phyloP scores from a whole-genome alignment of 1,139 yeast genomes.

The Debaryomyces nepalensis region DNA sequence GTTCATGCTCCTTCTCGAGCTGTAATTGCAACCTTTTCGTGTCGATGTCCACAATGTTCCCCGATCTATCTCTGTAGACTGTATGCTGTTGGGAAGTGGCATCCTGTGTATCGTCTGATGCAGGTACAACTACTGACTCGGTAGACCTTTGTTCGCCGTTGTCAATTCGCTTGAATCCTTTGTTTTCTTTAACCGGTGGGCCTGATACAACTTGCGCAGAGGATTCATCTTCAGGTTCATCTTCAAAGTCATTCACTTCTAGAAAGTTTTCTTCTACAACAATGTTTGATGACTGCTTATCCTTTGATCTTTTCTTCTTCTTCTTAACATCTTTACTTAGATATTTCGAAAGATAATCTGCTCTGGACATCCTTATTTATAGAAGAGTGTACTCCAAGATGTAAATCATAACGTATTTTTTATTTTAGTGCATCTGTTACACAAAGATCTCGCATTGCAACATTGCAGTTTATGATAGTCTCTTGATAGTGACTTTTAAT shows the following conservation, averaged over 20 bases:
- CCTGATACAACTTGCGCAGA: conserved; percentile 28
- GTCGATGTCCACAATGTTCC: conserved; percentile 42
- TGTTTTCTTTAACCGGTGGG: conserved; percentile 19
- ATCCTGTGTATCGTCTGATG: conserved; percentile 18
- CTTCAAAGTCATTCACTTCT: conserved; percentile 10
- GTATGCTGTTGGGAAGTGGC: conserved; percentile 23
- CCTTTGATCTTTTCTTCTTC: conserved; percentile 17
- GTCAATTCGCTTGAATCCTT: conserved; percentile 47
- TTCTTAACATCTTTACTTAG: conserved; percentile 15
- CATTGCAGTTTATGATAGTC: not conserved
- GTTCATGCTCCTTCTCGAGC: conserved; percentile 43
- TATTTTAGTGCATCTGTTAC: not conserved
- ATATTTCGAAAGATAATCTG: conserved; percentile 35
- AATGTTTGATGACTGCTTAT: conserved; percentile 16
- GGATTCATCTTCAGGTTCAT: conserved; percentile 21
- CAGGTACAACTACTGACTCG: conserved; percentile 10
- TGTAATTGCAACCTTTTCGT: conserved; percentile 26
- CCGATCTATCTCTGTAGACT: conserved; percentile 46
- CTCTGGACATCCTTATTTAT: conserved; percentile 22
- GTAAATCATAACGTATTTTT: conserved; percentile 6
- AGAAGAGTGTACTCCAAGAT: too few species aligned
- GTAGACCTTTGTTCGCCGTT: conserved; percentile 22
- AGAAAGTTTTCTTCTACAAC: conserved; percentile 14
- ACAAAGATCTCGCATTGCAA: conserved; percentile 3
- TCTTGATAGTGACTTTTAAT: not conserved